Evolutionary conservation across 192 early-diverging fungal genomes (phyloP).

Genomic region (Linnemannia zychae): DNA sequence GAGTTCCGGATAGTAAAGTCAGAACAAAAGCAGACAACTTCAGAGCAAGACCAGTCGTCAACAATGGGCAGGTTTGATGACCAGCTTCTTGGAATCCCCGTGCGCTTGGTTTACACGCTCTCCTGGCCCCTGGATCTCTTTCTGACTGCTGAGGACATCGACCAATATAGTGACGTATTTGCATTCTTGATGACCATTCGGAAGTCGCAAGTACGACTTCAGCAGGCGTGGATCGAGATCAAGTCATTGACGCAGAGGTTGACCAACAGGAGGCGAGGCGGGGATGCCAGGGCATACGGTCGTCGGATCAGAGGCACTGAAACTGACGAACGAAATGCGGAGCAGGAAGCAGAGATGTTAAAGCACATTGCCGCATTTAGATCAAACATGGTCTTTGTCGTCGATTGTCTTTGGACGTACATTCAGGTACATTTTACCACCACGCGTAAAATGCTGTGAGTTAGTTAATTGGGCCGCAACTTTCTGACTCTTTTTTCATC

Average conservation of each 20-base stretch:
- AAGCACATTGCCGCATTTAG: slow-evolving; percentile 67
- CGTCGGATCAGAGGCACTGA: slow-evolving; percentile 1
- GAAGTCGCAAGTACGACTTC: slow-evolving; percentile 67
- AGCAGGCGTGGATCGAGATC: slow-evolving; percentile 58
- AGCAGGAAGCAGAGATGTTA: slow-evolving; percentile 42
- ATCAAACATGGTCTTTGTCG: slow-evolving; percentile 75
- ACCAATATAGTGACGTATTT: slow-evolving; percentile 72
- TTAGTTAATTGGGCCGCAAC: too few relatives aligned
- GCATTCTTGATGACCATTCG: slow-evolving; percentile 72
- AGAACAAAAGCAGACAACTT: neutral
- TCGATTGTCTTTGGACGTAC: slow-evolving; percentile 79
- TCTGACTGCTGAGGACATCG: slow-evolving; percentile 69
- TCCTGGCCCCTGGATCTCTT: slow-evolving; percentile 81
- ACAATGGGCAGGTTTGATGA: slow-evolving; percentile 56
- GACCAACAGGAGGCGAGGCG: slow-evolving; percentile 18
- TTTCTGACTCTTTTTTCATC: too few relatives aligned
- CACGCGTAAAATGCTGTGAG: too few relatives aligned
- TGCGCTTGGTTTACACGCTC: slow-evolving; percentile 68
- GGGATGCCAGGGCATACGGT: slow-evolving; percentile 17
- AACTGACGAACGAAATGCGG: slow-evolving; percentile 13
- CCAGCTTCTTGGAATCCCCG: slow-evolving; percentile 65
- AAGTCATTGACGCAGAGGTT: slow-evolving; percentile 55
- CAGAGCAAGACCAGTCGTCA: neutral
- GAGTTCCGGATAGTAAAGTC: slow-evolving; percentile 21
- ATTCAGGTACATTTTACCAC: slow-evolving; percentile 72